A percentile compares a stretch with the other conserved stretches of the same genome.
phyloP scores from a whole-genome alignment of 73 alveolate species.

The Tetrahymena elliotti region DNA sequence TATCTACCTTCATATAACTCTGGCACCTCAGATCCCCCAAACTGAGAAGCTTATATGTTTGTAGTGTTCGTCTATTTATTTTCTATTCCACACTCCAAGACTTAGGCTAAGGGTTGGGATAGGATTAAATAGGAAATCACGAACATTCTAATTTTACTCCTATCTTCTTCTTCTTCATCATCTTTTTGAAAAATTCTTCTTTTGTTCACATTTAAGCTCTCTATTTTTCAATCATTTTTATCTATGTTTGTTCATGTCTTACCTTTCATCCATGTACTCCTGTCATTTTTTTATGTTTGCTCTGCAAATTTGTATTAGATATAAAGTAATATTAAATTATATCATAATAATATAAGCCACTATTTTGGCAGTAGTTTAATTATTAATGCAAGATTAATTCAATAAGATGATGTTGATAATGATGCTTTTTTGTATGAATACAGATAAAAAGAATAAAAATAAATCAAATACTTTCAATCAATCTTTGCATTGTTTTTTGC shows the following conservation, averaged over 20 bases:
- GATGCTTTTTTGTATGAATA: neutral
- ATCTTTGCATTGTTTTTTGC: too few relatives aligned
- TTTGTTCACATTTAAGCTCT: neutral
- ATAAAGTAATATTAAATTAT: too few relatives aligned
- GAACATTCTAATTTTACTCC: neutral
- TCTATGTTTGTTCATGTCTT: neutral
- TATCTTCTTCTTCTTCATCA: neutral
- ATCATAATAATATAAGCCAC: too few relatives aligned
- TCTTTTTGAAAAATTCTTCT: neutral
- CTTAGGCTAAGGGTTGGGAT: constrained; percentile 1
- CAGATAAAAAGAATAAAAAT: neutral
- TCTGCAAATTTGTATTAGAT: neutral
- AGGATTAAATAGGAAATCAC: neutral
- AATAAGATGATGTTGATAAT: neutral
- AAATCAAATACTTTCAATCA: neutral
- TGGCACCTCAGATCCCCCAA: constrained; percentile 1
- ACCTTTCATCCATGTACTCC: neutral
- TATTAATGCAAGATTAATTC: neutral
- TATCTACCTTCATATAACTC: neutral
- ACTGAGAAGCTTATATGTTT: neutral
- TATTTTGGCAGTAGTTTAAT: neutral
- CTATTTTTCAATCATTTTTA: neutral
- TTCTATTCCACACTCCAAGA: constrained; percentile 1
- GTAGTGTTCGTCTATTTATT: neutral
- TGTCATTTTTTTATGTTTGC: neutral